Evolutionary conservation across 345 rosid genomes (phyloP).

Genomic region (Capsella bursapastoris): DNA sequence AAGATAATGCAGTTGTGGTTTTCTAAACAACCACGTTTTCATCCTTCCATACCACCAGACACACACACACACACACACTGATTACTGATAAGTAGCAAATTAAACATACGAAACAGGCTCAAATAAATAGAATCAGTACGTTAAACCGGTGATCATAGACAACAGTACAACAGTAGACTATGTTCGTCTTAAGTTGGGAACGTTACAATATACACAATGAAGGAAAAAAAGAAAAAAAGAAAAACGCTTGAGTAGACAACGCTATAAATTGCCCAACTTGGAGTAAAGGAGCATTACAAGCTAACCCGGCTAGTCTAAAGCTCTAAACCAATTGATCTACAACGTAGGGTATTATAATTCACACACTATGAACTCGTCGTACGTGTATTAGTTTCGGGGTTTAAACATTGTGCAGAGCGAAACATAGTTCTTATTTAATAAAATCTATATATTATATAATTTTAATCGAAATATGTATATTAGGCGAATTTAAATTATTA

Average conservation of each 20-base stretch:
- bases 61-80: background rate
- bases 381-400: background rate
- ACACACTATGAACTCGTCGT: background rate
- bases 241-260: background rate
- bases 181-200: background rate
- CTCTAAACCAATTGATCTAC: background rate
- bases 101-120: background rate
- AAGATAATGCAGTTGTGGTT: background rate
- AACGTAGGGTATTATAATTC: background rate
- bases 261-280: background rate
- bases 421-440: background rate
- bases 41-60: background rate
- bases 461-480: background rate
- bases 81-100: background rate
- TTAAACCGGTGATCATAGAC: background rate
- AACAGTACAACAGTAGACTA: background rate
- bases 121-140: background rate
- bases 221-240: too few species aligned
- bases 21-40: background rate
- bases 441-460: background rate
- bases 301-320: background rate
- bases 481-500: too few species aligned
- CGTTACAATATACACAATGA: too few species aligned
- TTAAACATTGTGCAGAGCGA: background rate
- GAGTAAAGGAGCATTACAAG: background rate